Conservation (phyloP, 768 basidiomycete genomes). For the Suillus brevipes region DNA sequence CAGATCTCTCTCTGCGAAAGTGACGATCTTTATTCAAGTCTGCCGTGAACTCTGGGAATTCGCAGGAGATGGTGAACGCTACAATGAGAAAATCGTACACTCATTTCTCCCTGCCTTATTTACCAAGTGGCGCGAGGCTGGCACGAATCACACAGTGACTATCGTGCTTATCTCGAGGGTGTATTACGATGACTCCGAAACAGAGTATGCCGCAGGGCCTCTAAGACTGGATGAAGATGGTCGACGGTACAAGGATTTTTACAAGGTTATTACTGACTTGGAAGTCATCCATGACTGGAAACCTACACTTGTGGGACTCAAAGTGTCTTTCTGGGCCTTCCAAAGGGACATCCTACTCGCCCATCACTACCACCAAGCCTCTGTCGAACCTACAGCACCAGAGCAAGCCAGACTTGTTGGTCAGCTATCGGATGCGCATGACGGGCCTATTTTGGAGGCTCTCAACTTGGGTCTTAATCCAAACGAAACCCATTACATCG, state of each 20-base stretch:
- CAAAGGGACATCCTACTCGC: conserved; percentile 89
- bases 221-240: conserved; percentile 74
- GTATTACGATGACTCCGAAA: conserved; percentile 79
- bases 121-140: conserved; percentile 75
- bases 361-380: conserved; percentile 82
- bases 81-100: conserved; percentile 96
- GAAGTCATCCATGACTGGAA: conserved; percentile 90
- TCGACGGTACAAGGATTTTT: conserved; percentile 92
- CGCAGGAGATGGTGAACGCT: conserved; percentile 92
- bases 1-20: conserved; percentile 86
- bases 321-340: conserved; percentile 87
- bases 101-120: conserved; percentile 93
- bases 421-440: conserved; percentile 81
- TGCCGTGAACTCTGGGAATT: conserved; percentile 97
- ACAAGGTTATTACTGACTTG: conserved; percentile 91
- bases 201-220: conserved; percentile 81
- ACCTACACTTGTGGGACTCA: conserved; percentile 80
- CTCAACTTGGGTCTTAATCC: conserved; percentile 92
- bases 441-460: conserved; percentile 94
- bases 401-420: conserved; percentile 72
- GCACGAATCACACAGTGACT: conserved; percentile 91
- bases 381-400: conserved; percentile 43
- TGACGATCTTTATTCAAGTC: conserved; percentile 95
- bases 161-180: conserved; percentile 94
- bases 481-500: conserved; percentile 92